phyloP scores from a whole-genome alignment of 2,329 filamentous ascomycete species.

The Fusarium sp. region DNA sequence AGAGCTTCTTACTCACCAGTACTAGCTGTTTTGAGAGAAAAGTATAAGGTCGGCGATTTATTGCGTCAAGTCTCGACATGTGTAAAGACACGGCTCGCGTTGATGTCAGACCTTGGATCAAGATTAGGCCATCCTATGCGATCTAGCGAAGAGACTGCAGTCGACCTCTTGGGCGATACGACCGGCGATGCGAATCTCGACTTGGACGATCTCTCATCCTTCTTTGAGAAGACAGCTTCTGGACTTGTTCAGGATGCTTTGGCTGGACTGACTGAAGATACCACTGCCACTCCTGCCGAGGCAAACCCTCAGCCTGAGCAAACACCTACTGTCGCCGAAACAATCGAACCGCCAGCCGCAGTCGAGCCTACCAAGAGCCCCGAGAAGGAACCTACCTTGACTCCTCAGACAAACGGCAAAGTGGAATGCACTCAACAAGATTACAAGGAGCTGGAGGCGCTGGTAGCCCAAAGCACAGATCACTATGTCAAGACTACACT shows the following conservation, averaged over 20 bases:
- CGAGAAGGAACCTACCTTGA: slow-evolving; percentile 34
- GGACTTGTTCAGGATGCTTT: slow-evolving; percentile 54
- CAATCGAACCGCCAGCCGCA: slow-evolving; percentile 25
- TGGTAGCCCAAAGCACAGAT: slow-evolving; percentile 57
- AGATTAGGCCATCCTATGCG: slow-evolving; percentile 52
- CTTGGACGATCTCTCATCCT: slow-evolving; percentile 54
- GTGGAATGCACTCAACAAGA: slow-evolving; percentile 49
- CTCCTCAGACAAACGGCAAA: slow-evolving; percentile 46
- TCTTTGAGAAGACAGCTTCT: slow-evolving; percentile 56
- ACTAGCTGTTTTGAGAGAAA: slow-evolving; percentile 48
- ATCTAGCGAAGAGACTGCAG: slow-evolving; percentile 39
- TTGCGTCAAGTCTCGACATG: slow-evolving; percentile 49
- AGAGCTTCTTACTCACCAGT: slow-evolving; percentile 20
- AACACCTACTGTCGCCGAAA: slow-evolving; percentile 29
- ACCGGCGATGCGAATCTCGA: slow-evolving; percentile 49
- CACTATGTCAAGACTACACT: slow-evolving; percentile 58
- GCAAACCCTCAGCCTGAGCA: slow-evolving; percentile 33
- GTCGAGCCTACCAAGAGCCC: slow-evolving; percentile 42
- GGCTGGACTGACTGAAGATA: slow-evolving; percentile 50
- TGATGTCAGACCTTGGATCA: slow-evolving; percentile 48
- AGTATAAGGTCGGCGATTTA: slow-evolving; percentile 54
- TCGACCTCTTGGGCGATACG: slow-evolving; percentile 44
- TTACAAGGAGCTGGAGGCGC: slow-evolving; percentile 56
- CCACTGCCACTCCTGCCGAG: not conserved
- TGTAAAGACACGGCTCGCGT: slow-evolving; percentile 48